Evolutionary conservation across 2,329 filamentous ascomycete species (phyloP).

Genomic region (Xylariaceae sp.): DNA sequence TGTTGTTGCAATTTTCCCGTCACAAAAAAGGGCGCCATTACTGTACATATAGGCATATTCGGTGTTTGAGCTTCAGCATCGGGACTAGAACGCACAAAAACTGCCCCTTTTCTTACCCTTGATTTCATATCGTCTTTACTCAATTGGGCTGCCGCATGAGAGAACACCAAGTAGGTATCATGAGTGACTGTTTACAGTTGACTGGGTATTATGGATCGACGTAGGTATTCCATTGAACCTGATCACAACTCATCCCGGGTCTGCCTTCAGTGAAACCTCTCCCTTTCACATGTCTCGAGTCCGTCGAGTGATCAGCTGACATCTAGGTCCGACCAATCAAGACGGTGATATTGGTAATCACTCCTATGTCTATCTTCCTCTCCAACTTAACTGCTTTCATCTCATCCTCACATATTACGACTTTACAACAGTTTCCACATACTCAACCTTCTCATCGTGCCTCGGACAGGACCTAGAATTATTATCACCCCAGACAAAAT

Average conservation of each 20-base stretch:
- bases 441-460: not conserved
- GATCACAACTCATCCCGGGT: too few species aligned
- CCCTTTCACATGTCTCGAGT: not conserved
- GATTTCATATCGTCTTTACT: not conserved
- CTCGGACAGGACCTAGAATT: not conserved
- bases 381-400: not conserved
- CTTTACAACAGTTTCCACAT: too few species aligned
- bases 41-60: constrained; percentile 20
- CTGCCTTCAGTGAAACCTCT: too few species aligned
- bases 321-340: not conserved
- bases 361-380: not conserved
- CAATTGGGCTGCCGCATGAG: not conserved
- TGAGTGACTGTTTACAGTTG: too few species aligned
- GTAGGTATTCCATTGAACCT: too few species aligned
- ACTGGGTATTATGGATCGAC: too few species aligned
- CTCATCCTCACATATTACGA: too few species aligned
- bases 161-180: too few species aligned
- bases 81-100: constrained; percentile 17
- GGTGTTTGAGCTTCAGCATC: constrained; percentile 19
- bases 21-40: constrained; percentile 2
- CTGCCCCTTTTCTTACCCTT: constrained; percentile 2
- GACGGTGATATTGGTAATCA: not conserved
- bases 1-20: constrained; percentile 20
- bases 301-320: not conserved
- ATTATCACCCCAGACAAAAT: not conserved